Evolutionary conservation across 1,284 basidiomycete species (phyloP), one percentile per base, ranked within the genome.

Genomic region (Vanrija sp.): DNA sequence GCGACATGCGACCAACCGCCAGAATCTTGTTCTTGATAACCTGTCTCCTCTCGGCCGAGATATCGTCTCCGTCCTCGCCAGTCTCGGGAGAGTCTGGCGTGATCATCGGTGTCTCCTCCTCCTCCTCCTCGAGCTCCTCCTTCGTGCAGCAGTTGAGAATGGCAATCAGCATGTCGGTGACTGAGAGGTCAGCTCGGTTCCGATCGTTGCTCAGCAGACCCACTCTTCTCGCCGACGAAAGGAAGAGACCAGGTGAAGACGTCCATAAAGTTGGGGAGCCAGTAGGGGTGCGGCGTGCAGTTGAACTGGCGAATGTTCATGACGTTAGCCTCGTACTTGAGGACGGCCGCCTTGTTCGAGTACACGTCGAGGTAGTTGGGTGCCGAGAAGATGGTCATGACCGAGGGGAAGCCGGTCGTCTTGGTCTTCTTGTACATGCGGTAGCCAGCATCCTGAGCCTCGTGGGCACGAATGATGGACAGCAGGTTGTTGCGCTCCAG

Each of bases 191-290:
- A 47, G 45, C 24, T 16, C 14, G 23, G 23, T 23, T 16, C 12
- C 16, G 3, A 23, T 20, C 22, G 15, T 8, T 5, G 12, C 10
- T 6, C 18, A 3, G 19, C 31, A 14, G 31, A 79, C 85, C 63
- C 59, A 93, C 89, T 95, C 79, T 96, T 96, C 75, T 96, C 93
- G 56, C 92, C 95, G 3, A 99, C 96, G 71, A 98, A 99, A 0
- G 95, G 96, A 62, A 98, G 77, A 81, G 88, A 92, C 96, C 96
- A 98, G 1, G 95, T 98, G 75, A 99, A 98, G 37, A 90, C 95
- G 72, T 98, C 92, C 89, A 98, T 97, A 67, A 98, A 98, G 78
- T 98, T 98, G 3, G 95, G 95, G 39, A 99, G 78, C 89, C 89
- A 93, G 74, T 96, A 96, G 4, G 92, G 92, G 73, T 96, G 92